phyloP scores from a whole-genome alignment of 768 basidiomycete genomes.

The Pseudohyphozyma bogoriensis region DNA sequence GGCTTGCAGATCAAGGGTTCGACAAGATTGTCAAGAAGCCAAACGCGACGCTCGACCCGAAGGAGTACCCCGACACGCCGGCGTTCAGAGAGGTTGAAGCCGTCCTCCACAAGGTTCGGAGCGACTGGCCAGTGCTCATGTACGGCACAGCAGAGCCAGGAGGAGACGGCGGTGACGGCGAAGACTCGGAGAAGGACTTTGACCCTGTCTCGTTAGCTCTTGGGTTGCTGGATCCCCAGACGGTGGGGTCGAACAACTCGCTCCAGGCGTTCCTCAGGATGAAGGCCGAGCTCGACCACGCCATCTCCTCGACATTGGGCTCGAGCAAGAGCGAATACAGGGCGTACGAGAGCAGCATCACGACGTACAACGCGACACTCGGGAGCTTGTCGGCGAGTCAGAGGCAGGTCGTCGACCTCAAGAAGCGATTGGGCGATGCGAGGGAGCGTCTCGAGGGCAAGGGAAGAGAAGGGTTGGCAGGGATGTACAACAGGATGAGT shows the following conservation, averaged over 20 bases:
- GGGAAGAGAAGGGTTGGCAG: constrained; percentile 79
- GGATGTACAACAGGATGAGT: constrained; percentile 78
- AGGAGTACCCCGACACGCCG: constrained; percentile 30
- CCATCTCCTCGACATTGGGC: constrained; percentile 77
- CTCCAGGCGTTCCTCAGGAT: constrained; percentile 66
- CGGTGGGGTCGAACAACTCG: neutral
- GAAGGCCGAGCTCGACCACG: constrained; percentile 64
- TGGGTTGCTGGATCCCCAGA: constrained; percentile 60
- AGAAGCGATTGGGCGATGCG: constrained; percentile 57
- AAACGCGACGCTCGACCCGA: constrained; percentile 5
- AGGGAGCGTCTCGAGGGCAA: constrained; percentile 44
- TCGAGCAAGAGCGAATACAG: constrained; percentile 83
- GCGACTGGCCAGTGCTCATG: constrained; percentile 29
- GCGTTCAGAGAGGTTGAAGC: constrained; percentile 33
- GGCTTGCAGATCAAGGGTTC: constrained; percentile 24
- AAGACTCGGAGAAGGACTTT: constrained; percentile 48
- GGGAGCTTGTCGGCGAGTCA: constrained; percentile 64
- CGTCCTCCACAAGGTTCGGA: constrained; percentile 15
- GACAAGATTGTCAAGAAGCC: neutral
- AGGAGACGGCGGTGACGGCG: constrained; percentile 4
- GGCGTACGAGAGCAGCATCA: constrained; percentile 85
- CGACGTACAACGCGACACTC: constrained; percentile 73
- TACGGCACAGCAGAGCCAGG: constrained; percentile 9
- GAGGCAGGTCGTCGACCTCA: constrained; percentile 59
- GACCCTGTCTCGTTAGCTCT: constrained; percentile 89